Percentiles rank a stretch among this genome's conserved stretches.
Conservation (phyloP, 1,284 basidiomycete genomes). For the Pisolithus thermaeus region DNA sequence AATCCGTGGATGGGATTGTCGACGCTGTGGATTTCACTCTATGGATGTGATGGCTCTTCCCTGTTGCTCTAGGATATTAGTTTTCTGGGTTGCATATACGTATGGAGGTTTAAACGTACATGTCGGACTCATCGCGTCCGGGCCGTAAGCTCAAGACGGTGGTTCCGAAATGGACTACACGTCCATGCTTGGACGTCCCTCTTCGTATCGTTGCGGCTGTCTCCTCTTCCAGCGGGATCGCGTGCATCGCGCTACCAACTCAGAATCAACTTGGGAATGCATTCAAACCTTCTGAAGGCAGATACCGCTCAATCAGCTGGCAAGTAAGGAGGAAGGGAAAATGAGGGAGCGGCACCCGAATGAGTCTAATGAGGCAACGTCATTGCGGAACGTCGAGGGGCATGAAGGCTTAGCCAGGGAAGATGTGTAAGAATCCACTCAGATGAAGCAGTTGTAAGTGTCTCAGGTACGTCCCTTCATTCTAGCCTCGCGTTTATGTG, state of each 20-base stretch:
- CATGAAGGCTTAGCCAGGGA: constrained; percentile 22
- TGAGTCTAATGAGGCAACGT: constrained; percentile 48
- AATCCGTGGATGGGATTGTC: too few relatives aligned
- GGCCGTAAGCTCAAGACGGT: too few relatives aligned
- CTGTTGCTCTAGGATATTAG: too few relatives aligned
- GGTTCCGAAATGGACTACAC: constrained; percentile 21
- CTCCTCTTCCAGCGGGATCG: constrained; percentile 38
- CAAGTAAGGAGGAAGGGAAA: constrained; percentile 34
- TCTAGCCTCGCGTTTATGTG: constrained; percentile 1
- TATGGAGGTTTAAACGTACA: too few relatives aligned
- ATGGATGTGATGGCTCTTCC: too few relatives aligned
- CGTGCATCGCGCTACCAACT: constrained; percentile 19
- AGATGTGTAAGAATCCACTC: constrained; percentile 20
- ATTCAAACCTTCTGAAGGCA: constrained; percentile 28
- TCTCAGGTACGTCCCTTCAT: constrained; percentile 17
- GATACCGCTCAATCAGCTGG: constrained; percentile 30
- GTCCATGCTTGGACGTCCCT: constrained; percentile 54
- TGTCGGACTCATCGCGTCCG: too few relatives aligned
- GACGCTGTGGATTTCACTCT: too few relatives aligned
- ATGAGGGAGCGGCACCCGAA: constrained; percentile 50
- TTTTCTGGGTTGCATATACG: too few relatives aligned
- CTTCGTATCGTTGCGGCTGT: too few relatives aligned
- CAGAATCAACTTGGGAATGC: constrained; percentile 21
- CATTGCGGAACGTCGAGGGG: constrained; percentile 36
- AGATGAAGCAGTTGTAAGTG: constrained; percentile 19